Conservation (phyloP, 1,284 basidiomycete genomes). For the Ceratobasidium sp. region DNA sequence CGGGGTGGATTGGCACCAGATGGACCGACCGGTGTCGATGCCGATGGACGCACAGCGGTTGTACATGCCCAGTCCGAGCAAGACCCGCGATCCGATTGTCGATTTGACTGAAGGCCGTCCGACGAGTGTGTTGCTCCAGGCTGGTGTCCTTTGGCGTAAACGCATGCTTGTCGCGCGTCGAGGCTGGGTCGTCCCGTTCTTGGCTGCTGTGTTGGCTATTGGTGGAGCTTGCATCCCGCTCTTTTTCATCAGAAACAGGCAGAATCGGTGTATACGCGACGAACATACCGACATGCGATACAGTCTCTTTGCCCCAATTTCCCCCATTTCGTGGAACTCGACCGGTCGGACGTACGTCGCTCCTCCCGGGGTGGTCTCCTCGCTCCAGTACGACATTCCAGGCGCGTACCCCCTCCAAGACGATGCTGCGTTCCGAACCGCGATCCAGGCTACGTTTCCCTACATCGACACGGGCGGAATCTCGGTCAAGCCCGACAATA, state of each 20-base stretch:
- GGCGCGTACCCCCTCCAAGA: conserved; percentile 22
- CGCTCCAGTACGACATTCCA: conserved; percentile 21
- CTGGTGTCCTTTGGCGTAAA: conserved; percentile 74
- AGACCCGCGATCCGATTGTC: neutral
- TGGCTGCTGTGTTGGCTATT: conserved; percentile 67
- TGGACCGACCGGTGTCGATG: conserved; percentile 11
- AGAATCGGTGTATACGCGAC: conserved; percentile 23
- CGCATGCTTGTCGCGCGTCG: conserved; percentile 66
- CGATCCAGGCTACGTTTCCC: conserved; percentile 18
- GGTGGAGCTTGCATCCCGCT: conserved; percentile 69
- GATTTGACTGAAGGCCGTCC: conserved; percentile 28
- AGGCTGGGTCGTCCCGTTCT: conserved; percentile 70
- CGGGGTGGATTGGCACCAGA: conserved; percentile 12
- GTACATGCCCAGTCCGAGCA: neutral
- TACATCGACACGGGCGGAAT: conserved; percentile 29
- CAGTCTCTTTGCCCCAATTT: conserved; percentile 26
- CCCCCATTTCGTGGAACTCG: conserved; percentile 25
- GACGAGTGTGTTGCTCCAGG: conserved; percentile 58
- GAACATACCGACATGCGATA: conserved; percentile 27
- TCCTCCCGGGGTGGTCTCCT: conserved; percentile 1
- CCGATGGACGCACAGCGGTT: neutral
- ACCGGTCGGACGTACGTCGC: conserved; percentile 33
- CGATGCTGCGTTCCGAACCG: conserved; percentile 8
- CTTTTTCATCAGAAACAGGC: conserved; percentile 62
- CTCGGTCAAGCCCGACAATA: conserved; percentile 20